Evolutionary conservation across 352 stramenopile species (phyloP).

Genomic region (Pythium periplocum): DNA sequence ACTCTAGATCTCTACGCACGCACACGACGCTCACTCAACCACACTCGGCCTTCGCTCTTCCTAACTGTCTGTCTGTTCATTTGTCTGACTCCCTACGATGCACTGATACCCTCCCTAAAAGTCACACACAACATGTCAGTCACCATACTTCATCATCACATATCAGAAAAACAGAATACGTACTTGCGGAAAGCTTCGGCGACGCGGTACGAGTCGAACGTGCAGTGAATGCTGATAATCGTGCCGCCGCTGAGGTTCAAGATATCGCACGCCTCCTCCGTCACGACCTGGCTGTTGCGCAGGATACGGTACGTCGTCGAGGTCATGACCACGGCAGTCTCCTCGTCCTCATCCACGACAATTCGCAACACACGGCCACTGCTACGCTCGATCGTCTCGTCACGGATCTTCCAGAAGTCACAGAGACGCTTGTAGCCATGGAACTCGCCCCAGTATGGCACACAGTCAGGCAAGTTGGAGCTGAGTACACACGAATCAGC

Average conservation of each 20-base stretch:
- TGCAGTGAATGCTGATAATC: constrained; percentile 85
- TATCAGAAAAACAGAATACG: constrained; percentile 17
- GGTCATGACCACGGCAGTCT: constrained; percentile 85
- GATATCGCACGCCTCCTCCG: constrained; percentile 84
- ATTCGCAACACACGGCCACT: constrained; percentile 78
- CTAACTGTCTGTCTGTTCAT: too few species aligned
- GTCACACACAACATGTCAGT: constrained; percentile 13
- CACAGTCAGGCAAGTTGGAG: constrained; percentile 80
- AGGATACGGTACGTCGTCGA: constrained; percentile 84
- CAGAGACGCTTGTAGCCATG: constrained; percentile 84
- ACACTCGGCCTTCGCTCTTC: too few species aligned
- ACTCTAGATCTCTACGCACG: constrained; percentile 19
- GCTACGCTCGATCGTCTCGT: constrained; percentile 81
- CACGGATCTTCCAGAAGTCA: constrained; percentile 86
- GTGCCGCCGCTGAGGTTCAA: constrained; percentile 63
- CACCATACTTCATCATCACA: constrained; percentile 7
- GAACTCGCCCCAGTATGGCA: constrained; percentile 87
- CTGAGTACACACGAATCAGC: constrained; percentile 69
- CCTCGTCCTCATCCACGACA: constrained; percentile 80
- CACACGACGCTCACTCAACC: too few species aligned
- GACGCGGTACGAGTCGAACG: constrained; percentile 83
- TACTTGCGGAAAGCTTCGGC: constrained; percentile 83
- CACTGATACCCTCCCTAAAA: constrained; percentile 66
- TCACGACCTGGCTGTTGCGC: constrained; percentile 82
- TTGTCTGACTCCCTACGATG: constrained; percentile 32